Percentiles rank a stretch among this genome's conserved stretches.
phyloP scores from a whole-genome alignment of 2,329 filamentous ascomycete genomes.

The Monosporascus cannonballus region DNA sequence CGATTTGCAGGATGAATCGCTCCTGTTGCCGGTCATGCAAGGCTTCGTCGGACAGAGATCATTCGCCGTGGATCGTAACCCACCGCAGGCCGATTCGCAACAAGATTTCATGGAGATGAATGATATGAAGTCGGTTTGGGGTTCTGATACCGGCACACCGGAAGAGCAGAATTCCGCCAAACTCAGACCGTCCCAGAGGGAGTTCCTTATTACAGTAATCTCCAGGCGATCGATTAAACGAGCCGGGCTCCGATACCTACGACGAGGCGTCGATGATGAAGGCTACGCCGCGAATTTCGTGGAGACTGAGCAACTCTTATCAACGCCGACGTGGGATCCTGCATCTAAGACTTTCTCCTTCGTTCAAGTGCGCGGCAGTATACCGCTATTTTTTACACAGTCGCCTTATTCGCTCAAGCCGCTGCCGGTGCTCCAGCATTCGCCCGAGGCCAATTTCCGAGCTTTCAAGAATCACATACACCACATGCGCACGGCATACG shows the following conservation, averaged over 20 bases:
- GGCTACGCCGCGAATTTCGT: constrained; percentile 86
- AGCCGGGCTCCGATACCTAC: constrained; percentile 82
- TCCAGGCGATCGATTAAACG: constrained; percentile 84
- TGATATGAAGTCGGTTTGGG: constrained; percentile 15
- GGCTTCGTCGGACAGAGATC: constrained; percentile 85
- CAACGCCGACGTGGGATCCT: constrained; percentile 58
- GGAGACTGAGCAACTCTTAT: constrained; percentile 92
- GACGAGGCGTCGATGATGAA: constrained; percentile 84
- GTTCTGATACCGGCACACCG: constrained; percentile 9
- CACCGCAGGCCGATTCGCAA: constrained; percentile 45
- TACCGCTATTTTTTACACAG: constrained; percentile 92
- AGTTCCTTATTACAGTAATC: constrained; percentile 79
- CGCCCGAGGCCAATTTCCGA: constrained; percentile 66
- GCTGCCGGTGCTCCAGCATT: constrained; percentile 74
- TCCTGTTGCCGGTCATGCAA: constrained; percentile 81
- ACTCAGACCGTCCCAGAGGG: constrained; percentile 41
- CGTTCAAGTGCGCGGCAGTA: constrained; percentile 81
- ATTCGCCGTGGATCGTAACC: constrained; percentile 65
- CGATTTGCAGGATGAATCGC: constrained; percentile 61
- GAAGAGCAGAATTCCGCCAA: constrained; percentile 20
- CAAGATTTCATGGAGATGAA: constrained; percentile 25
- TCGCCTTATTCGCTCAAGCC: constrained; percentile 92
- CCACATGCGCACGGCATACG: constrained; percentile 63
- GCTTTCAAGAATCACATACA: constrained; percentile 79
- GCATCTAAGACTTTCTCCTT: constrained; percentile 69